Percentiles rank a stretch among this genome's conserved stretches.
phyloP scores from a whole-genome alignment of 192 early-diverging fungal species.

The Backusella tarrabulga region DNA sequence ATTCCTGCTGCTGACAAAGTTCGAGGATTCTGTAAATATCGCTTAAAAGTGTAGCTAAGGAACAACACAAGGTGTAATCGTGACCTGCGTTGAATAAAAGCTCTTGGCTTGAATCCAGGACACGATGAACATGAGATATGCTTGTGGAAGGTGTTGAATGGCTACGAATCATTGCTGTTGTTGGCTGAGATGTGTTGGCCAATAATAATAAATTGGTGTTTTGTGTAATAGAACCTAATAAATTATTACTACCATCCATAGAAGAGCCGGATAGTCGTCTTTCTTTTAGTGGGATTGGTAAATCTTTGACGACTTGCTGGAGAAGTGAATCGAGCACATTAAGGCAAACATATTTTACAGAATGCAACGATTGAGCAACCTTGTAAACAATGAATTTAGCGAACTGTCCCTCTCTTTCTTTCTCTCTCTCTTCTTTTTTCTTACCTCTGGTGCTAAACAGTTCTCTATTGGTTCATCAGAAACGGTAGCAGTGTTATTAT shows the following conservation, averaged over 20 bases:
- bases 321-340: slow-evolving; percentile 48
- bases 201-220: slow-evolving; percentile 11
- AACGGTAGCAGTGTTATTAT: background rate
- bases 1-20: slow-evolving; percentile 22
- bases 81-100: slow-evolving; percentile 9
- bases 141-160: slow-evolving; percentile 21
- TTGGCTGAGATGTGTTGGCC: background rate
- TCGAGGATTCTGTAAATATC: slow-evolving; percentile 51
- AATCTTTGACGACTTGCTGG: slow-evolving; percentile 38
- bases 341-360: slow-evolving; percentile 51
- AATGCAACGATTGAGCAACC: slow-evolving; percentile 47
- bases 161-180: slow-evolving; percentile 11
- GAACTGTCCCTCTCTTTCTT: background rate
- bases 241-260: background rate
- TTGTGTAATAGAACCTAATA: slow-evolving; percentile 31
- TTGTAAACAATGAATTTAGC: slow-evolving; percentile 6
- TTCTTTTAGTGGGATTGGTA: background rate
- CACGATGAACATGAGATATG: slow-evolving; percentile 15
- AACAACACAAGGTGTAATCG: slow-evolving; percentile 55
- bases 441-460: background rate
- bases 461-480: background rate
- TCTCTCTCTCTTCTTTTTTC: background rate
- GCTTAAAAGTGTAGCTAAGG: slow-evolving; percentile 50
- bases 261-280: slow-evolving; percentile 30
- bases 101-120: slow-evolving; percentile 17